Conservation (phyloP, 768 basidiomycete species). For the Amanita rimosa region DNA sequence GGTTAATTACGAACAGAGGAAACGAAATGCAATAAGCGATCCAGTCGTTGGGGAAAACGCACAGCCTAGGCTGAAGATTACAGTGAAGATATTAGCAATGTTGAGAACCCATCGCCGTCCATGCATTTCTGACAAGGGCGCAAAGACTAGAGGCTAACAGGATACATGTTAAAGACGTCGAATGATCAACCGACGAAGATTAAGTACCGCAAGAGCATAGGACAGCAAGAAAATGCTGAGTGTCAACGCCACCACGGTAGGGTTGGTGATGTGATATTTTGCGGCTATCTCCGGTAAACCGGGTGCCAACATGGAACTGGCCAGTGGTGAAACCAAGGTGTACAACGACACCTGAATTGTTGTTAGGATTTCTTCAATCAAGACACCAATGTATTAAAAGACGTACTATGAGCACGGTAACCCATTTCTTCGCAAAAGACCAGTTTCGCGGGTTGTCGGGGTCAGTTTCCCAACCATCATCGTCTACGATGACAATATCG, state of each 20-base stretch:
- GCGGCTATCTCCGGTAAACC: constrained; percentile 45
- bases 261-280: constrained; percentile 40
- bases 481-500: constrained; percentile 9
- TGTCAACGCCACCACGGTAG: constrained; percentile 44
- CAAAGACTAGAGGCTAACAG: constrained; percentile 41
- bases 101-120: constrained; percentile 65
- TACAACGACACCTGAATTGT: constrained; percentile 44
- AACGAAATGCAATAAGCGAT: constrained; percentile 52
- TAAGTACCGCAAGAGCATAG: constrained; percentile 47
- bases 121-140: constrained; percentile 65
- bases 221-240: constrained; percentile 60
- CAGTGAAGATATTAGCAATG: constrained; percentile 47
- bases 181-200: background rate
- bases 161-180: background rate
- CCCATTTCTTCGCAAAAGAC: constrained; percentile 49
- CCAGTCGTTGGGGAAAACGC: constrained; percentile 50
- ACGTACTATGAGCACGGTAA: constrained; percentile 39
- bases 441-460: constrained; percentile 61
- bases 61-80: constrained; percentile 58
- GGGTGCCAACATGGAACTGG: constrained; percentile 62
- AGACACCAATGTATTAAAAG: background rate
- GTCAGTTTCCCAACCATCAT: constrained; percentile 49
- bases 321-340: constrained; percentile 37
- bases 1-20: constrained; percentile 40
- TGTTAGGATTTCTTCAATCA: background rate